Percentiles rank a stretch among this genome's conserved stretches.
These are phyloP conservation scores for Candida mattraensis DNA, from an alignment of 805 yeast species.

Conservation along the genomic window DNA sequence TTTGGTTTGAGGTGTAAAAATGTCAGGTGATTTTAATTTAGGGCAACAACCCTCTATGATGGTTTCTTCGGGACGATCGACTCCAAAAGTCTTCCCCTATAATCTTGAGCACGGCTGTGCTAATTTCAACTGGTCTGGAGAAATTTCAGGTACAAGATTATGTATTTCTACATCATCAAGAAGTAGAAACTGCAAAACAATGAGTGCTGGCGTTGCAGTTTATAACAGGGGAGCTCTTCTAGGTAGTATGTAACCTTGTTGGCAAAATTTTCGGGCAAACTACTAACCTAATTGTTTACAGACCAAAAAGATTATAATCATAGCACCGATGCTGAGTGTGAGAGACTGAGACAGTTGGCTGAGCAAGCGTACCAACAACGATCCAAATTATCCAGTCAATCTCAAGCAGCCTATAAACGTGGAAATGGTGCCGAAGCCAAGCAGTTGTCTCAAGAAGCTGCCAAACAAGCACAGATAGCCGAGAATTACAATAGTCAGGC, in stretches of 20 bases:
- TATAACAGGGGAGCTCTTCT: conserved; percentile 28
- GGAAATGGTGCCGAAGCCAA: conserved; percentile 79
- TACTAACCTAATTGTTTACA: neutral
- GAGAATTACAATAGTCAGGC: conserved; percentile 76
- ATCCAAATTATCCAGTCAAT: conserved; percentile 55
- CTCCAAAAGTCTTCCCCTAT: no score
- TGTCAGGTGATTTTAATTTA: neutral
- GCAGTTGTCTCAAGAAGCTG: conserved; percentile 67
- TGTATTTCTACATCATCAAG: neutral
- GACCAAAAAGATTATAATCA: conserved; percentile 61
- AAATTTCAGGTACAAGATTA: no score
- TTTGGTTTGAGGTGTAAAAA: conserved; percentile 2
- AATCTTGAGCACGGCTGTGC: no score
- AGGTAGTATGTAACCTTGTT: conserved; percentile 18
- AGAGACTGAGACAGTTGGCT: conserved; percentile 64
- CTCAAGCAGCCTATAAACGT: conserved; percentile 71
- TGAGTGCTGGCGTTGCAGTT: conserved; percentile 28
- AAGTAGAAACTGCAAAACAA: neutral
- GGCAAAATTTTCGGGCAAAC: neutral
- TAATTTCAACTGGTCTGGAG: no score
- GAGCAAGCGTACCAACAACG: conserved; percentile 61
- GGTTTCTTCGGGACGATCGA: no score
- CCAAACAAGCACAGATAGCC: conserved; percentile 56
- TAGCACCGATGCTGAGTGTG: conserved; percentile 66
- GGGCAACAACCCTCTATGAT: neutral